A percentile compares a stretch with the other conserved stretches of the same genome.
Conservation (phyloP, 2,329 filamentous ascomycete genomes). For the Fusarium sp. region DNA sequence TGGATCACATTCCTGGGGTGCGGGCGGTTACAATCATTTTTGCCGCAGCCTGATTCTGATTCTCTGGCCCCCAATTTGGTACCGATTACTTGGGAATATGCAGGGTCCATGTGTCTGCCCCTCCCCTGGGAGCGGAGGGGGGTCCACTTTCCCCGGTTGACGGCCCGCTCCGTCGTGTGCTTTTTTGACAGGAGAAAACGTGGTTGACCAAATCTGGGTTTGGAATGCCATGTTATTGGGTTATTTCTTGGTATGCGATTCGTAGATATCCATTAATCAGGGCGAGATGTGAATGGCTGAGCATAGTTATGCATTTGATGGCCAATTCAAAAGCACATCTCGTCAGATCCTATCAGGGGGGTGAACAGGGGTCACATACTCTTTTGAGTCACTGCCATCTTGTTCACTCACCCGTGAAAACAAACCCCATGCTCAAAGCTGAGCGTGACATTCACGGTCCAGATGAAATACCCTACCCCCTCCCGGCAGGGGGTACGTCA, state of each 20-base stretch:
- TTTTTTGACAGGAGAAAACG: neutral
- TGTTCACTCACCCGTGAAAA: neutral
- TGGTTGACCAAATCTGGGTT: neutral
- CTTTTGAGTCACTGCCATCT: neutral
- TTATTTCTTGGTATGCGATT: neutral
- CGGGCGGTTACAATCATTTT: neutral
- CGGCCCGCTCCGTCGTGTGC: neutral
- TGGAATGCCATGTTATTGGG: neutral
- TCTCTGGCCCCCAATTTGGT: neutral
- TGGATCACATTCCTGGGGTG: neutral
- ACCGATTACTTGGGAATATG: neutral
- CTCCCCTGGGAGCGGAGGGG: neutral
- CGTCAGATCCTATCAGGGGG: neutral
- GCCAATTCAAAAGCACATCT: neutral
- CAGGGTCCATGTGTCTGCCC: neutral
- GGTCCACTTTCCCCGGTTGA: neutral
- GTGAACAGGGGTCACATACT: neutral
- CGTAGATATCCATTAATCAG: neutral
- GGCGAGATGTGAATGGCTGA: neutral
- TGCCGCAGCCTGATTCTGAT: neutral
- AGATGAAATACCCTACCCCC: neutral
- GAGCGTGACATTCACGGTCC: neutral
- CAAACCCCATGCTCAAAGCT: neutral
- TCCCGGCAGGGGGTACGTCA: neutral
- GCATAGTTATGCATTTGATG: neutral